Evolutionary conservation across 352 stramenopile genomes (phyloP), one percentile per base, ranked within the genome.

Genomic region (Pythium phragmiticola): DNA sequence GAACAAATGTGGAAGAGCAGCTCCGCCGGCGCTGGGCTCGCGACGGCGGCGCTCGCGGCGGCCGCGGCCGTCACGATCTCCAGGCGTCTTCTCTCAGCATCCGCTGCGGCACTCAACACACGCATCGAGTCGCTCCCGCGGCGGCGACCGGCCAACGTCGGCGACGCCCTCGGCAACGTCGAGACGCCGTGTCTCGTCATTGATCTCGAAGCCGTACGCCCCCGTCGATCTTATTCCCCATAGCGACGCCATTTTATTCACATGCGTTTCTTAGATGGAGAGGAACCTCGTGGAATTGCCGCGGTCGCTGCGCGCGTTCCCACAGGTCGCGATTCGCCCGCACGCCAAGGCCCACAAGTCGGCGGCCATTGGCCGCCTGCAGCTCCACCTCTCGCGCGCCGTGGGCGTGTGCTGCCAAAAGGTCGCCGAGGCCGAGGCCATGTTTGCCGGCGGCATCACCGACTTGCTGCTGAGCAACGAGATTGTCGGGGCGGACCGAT

Each of bases 331-430:
- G 33, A 87, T 89, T 30, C 80, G 82, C 30, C 82, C 82, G 36
- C 82, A 92, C 65, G 80, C 78, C 59, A 92, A 92, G 57, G 80
- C 82, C 2, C 82, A 92, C 74, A 92, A 92, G 63, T 77, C 69
- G 60, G 77, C 78, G 21, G 62, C 63, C 13, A 68, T 92, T 42
- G 82, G 71, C 5, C 70, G 70, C 1, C 60, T 82, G 9, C 82
- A 92, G 60, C 43, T 92, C 7, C 43, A 67, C 23, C 54, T 75
- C 33, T 86, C 77, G 3, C 57, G 78, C 14, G 76, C 78, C 2
- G 56, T 75, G 12, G 83, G 83, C 7, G 57, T 92, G 8, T 92
- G 79, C 54, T 89, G 79, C 57, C 79, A 89, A 63, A 92, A 89
- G 62, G 73, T 93, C 9, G 62, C 69, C 11, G 84, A 93, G 46